phyloP scores from a whole-genome alignment of 2,329 filamentous ascomycete species.

The Magnaporthiopsis rhizophila region DNA sequence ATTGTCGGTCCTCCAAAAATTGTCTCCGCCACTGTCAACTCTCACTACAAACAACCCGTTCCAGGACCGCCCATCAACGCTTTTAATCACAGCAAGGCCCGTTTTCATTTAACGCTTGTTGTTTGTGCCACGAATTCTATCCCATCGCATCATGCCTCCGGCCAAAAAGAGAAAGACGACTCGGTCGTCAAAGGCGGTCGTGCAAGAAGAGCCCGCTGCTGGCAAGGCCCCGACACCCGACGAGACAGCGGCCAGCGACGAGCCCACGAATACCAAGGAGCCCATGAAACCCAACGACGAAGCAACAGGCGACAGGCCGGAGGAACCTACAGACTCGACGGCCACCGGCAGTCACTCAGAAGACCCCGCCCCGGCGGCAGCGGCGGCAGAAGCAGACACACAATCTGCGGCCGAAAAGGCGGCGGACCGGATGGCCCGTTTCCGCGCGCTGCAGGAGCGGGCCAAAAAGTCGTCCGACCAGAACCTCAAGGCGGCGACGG shows the following conservation, averaged over 20 bases:
- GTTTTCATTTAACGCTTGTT: background rate
- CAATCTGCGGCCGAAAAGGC: constrained; percentile 33
- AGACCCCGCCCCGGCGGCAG: constrained; percentile 1
- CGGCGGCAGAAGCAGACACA: constrained; percentile 15
- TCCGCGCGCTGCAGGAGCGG: constrained; percentile 79
- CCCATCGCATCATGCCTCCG: constrained; percentile 17
- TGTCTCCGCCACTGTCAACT: background rate
- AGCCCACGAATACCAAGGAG: background rate
- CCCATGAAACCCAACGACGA: background rate
- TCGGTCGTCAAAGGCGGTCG: constrained; percentile 9
- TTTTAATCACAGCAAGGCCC: background rate
- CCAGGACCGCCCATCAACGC: background rate
- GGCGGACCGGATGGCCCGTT: constrained; percentile 67
- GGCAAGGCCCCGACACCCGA: constrained; percentile 1
- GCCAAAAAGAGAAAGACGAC: constrained; percentile 23
- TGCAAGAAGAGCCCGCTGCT: constrained; percentile 3
- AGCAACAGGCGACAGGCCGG: background rate
- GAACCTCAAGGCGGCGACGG: constrained; percentile 77
- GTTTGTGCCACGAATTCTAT: background rate
- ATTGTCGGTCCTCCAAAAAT: background rate
- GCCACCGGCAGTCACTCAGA: background rate
- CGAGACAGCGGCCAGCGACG: constrained; percentile 2
- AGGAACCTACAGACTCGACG: background rate
- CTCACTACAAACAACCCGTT: background rate
- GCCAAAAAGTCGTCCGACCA: constrained; percentile 62